Conservation (phyloP, 1,284 basidiomycete genomes). For the Ustilago curta region DNA sequence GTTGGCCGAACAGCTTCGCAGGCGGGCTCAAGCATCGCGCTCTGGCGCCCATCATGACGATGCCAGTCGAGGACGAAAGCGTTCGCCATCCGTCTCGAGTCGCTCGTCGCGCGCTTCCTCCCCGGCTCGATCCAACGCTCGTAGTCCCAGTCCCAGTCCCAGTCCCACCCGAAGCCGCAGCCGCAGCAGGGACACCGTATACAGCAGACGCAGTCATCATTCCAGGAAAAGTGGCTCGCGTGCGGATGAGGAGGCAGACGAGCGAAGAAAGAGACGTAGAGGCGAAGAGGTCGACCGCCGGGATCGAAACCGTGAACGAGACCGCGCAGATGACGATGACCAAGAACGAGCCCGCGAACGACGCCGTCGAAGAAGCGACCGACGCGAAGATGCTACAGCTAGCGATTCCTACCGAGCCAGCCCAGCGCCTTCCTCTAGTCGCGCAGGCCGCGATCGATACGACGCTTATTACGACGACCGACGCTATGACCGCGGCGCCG, state of each 20-base stretch:
- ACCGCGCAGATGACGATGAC: constrained; percentile 39
- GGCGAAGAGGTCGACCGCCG: constrained; percentile 55
- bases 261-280: constrained; percentile 56
- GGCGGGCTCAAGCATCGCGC: constrained; percentile 53
- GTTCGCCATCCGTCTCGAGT: constrained; percentile 30
- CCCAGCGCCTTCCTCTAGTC: constrained; percentile 32
- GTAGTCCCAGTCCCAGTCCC: too few relatives aligned
- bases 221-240: constrained; percentile 39
- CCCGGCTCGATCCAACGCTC: constrained; percentile 25
- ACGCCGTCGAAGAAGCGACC: constrained; percentile 45
- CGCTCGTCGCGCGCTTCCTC: constrained; percentile 33
- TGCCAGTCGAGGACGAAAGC: constrained; percentile 20
- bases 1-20: constrained; percentile 64
- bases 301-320: constrained; percentile 43
- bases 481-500: constrained; percentile 26
- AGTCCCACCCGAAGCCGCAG: constrained; percentile 36
- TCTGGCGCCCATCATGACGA: constrained; percentile 17
- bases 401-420: constrained; percentile 23
- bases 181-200: constrained; percentile 31
- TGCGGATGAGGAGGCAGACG: constrained; percentile 64
- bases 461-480: constrained; percentile 49
- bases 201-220: constrained; percentile 31
- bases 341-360: constrained; percentile 71
- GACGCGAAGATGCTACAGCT: constrained; percentile 24
- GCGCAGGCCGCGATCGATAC: constrained; percentile 36